Evolutionary conservation across 345 rosid genomes (phyloP), one percentile per base, ranked within the genome.

Genomic region (Gossypium ekmanianum): DNA sequence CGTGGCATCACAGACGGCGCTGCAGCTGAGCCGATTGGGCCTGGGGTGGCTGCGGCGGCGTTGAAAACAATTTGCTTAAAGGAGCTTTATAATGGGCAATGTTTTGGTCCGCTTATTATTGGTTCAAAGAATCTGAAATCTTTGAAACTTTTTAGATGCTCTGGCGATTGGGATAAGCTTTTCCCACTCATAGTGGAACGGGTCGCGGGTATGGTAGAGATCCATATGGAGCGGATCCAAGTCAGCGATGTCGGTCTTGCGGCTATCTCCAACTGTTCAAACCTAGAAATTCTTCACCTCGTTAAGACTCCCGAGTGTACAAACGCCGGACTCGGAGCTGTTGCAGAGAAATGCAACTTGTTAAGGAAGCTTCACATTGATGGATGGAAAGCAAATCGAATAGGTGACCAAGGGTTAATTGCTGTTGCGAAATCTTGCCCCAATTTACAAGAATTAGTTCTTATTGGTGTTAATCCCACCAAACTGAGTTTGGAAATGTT

Each of bases 81-180:
- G 84, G 95, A 90, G 81, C 83, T 89, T 66, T 87, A 83, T 58
- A 92, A 90, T 61, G 97, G 93, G 41, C 91, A 87, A 83, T 87
- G 91, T 68, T 92, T 92, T 77, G 88, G 88, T 45, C 93, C 94
- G 47, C 79, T 92, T 3, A 75, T 92, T 10, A 83, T 77, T 1
- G 95, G 92, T 52, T 84, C 93, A 0, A 89, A 84, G 85, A 83
- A 83, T 76, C 83, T 92, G 29, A 83, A 77, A 77, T 82, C 91
- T 68, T 77, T 92, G 75, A 92, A 89, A 84, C 91, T 94, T 77
- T 87, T 87, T 66, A 91, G 91, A 74, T 92, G 97, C 81, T 88
- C 94, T 34, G 94, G 95, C n/a, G 90, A 90, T 75, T 92, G 97
- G 97, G 93, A 92, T 78, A 80, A 79, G 82, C 75, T 92, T 68